Percentiles rank a stretch among this genome's conserved stretches.
These are phyloP conservation scores for Flaveria linearis DNA, from an alignment of 129 eudicot species.

Conservation along the genomic window DNA sequence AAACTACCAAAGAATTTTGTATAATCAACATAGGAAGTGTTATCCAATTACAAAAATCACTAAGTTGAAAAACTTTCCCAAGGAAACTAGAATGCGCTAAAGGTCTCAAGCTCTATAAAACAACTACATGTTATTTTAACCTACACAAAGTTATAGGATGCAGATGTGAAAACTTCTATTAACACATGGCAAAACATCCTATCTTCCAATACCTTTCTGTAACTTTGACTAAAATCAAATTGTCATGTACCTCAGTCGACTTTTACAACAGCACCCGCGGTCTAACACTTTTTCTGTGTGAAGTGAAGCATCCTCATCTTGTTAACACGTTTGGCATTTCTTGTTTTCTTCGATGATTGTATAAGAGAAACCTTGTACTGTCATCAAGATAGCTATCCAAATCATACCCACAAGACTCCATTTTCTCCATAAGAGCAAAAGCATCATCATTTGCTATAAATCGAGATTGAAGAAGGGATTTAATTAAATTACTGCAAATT, in stretches of 20 bases:
- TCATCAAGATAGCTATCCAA: constrained; percentile 46
- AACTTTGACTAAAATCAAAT: constrained; percentile 24
- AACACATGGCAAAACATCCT: constrained; percentile 14
- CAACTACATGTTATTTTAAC: constrained; percentile 16
- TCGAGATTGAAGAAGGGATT: constrained; percentile 42
- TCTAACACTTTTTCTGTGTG: background rate
- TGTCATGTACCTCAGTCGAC: constrained; percentile 31
- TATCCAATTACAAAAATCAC: constrained; percentile 30
- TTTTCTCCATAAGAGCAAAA: constrained; percentile 46
- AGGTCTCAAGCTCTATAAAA: constrained; percentile 9
- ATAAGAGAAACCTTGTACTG: constrained; percentile 41
- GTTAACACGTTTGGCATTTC: constrained; percentile 16
- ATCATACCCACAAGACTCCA: constrained; percentile 67
- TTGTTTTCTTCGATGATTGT: background rate
- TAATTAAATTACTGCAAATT: constrained; percentile 54
- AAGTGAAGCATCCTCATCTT: constrained; percentile 16
- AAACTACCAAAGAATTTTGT: constrained; percentile 9
- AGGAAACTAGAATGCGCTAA: constrained; percentile 5
- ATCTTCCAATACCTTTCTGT: constrained; percentile 23
- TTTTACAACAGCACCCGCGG: constrained; percentile 32
- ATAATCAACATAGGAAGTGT: constrained; percentile 21
- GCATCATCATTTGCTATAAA: constrained; percentile 37
- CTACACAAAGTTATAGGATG: constrained; percentile 20
- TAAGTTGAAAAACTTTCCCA: constrained; percentile 7
- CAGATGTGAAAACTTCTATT: constrained; percentile 19